phyloP scores from a whole-genome alignment of 1,139 yeast genomes.

The Meyerozyma smithsonii region DNA sequence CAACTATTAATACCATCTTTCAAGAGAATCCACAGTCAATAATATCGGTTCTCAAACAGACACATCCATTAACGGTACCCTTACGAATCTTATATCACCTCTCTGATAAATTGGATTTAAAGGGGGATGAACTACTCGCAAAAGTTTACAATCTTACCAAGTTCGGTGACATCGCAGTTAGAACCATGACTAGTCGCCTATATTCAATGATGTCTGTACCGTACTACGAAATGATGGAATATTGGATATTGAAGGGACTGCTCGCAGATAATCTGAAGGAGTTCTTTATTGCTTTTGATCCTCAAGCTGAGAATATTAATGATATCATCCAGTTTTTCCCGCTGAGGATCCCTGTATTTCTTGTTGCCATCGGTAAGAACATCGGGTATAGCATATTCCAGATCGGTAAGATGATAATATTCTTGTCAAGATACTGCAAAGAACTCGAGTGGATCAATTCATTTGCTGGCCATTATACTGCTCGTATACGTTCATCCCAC shows the following conservation, averaged over 20 bases:
- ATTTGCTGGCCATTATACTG: conserved; percentile 19
- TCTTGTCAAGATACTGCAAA: conserved; percentile 57
- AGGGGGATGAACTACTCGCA: conserved; percentile 57
- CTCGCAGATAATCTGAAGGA: conserved; percentile 51
- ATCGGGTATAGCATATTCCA: conserved; percentile 58
- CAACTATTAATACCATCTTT: conserved; percentile 50
- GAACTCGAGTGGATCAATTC: conserved; percentile 56
- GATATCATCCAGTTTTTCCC: conserved; percentile 31
- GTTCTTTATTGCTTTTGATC: conserved; percentile 55
- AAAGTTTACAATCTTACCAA: conserved; percentile 46
- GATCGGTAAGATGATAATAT: conserved; percentile 74
- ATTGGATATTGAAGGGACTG: conserved; percentile 72
- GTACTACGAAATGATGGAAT: conserved; percentile 55
- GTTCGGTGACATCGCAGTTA: conserved; percentile 60
- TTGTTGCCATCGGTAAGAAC: conserved; percentile 30
- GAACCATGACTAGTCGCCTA: conserved; percentile 38
- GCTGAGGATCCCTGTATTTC: conserved; percentile 56
- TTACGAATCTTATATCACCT: conserved; percentile 54
- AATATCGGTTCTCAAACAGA: conserved; percentile 37
- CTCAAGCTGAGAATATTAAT: conserved; percentile 26
- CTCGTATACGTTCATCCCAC: conserved; percentile 1
- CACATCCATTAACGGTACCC: conserved; percentile 48
- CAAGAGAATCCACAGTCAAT: conserved; percentile 30
- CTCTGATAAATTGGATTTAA: conserved; percentile 28
- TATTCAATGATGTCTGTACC: conserved; percentile 51